Conservation (phyloP, 2,329 filamentous ascomycete species). For the Talaromyces sp. region DNA sequence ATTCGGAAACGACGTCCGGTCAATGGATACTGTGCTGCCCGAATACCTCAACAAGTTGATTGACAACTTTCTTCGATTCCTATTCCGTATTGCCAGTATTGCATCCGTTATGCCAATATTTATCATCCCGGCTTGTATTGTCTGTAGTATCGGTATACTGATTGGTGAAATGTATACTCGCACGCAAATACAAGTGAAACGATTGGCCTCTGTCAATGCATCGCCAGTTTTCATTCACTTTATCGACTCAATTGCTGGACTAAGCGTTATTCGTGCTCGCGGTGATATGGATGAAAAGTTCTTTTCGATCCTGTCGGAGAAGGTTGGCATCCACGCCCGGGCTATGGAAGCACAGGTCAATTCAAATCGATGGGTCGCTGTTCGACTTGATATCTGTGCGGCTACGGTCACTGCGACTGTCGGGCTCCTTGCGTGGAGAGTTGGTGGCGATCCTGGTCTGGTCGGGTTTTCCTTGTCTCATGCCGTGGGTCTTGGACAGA, state of each 20-base stretch:
- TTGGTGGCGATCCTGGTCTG: conserved; percentile 49
- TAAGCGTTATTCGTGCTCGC: conserved; percentile 52
- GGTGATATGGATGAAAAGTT: conserved; percentile 50
- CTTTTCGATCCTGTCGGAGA: conserved; percentile 49
- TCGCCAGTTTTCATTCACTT: conserved; percentile 58
- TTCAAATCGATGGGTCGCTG: conserved; percentile 56
- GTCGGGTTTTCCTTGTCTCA: conserved; percentile 57
- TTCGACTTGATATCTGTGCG: conserved; percentile 54
- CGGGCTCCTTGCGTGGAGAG: conserved; percentile 51
- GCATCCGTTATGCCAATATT: conserved; percentile 54
- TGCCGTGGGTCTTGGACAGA: conserved; percentile 52
- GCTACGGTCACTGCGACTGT: conserved; percentile 52
- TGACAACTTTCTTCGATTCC: conserved; percentile 38
- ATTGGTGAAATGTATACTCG: conserved; percentile 53
- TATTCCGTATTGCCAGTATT: conserved; percentile 48
- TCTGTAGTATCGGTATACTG: conserved; percentile 46
- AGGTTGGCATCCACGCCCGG: conserved; percentile 47
- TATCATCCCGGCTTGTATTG: conserved; percentile 46
- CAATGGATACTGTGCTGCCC: conserved; percentile 50
- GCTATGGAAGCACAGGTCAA: conserved; percentile 52
- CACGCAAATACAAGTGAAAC: conserved; percentile 47
- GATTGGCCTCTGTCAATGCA: conserved; percentile 46
- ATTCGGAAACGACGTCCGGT: conserved; percentile 56
- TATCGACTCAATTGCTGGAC: conserved; percentile 50
- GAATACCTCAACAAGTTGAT: conserved; percentile 41